Evolutionary conservation across 768 basidiomycete genomes (phyloP).

Genomic region (Termitomyces sp.): DNA sequence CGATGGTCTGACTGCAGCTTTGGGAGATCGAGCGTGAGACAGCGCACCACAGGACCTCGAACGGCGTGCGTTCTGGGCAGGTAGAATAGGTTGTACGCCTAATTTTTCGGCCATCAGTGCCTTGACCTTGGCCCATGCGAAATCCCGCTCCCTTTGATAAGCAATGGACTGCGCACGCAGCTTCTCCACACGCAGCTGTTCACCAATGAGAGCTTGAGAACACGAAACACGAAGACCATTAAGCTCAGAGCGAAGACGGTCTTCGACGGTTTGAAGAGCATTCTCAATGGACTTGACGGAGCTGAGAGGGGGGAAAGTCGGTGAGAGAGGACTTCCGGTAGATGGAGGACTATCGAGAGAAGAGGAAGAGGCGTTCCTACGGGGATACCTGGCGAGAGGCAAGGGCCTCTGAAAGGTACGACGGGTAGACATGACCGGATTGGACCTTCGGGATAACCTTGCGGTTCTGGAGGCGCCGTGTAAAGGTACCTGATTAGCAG

Average conservation of each 20-base stretch:
- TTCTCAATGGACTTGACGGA: slow-evolving; percentile 18
- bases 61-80: not conserved
- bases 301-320: not conserved
- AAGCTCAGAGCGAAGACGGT: slow-evolving; percentile 24
- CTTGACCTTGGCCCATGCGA: slow-evolving; percentile 23
- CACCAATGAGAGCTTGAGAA: slow-evolving; percentile 20
- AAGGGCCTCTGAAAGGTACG: not conserved
- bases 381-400: not conserved
- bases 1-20: not conserved
- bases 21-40: not conserved
- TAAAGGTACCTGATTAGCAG: not conserved
- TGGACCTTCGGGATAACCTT: not conserved
- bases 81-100: not conserved
- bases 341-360: not conserved
- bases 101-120: slow-evolving; percentile 18
- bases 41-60: not conserved
- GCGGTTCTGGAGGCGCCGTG: slow-evolving; percentile 5
- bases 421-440: not conserved
- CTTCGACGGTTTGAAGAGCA: slow-evolving; percentile 23
- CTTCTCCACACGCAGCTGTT: slow-evolving; percentile 24
- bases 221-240: slow-evolving; percentile 24
- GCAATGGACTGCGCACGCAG: slow-evolving; percentile 23
- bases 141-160: slow-evolving; percentile 27
- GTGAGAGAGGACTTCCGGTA: not conserved
- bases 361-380: not conserved